phyloP scores from a whole-genome alignment of 2,329 filamentous ascomycete genomes.

The Beauveria scarabaeidicola region DNA sequence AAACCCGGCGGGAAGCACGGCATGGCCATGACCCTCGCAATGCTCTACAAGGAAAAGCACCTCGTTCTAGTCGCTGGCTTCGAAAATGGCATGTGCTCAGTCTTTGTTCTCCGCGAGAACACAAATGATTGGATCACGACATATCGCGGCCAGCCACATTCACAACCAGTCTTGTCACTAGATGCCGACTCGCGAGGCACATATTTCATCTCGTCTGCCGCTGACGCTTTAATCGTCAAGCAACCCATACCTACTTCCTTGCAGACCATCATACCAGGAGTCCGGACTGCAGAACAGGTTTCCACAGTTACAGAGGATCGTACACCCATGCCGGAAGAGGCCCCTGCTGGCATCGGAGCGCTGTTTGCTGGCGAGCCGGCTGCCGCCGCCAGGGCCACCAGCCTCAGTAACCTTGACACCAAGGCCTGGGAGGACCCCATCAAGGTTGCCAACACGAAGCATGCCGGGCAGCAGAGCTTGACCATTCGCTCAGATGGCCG shows the following conservation, averaged over 20 bases:
- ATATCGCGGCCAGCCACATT: slow-evolving; percentile 61
- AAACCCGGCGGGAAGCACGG: slow-evolving; percentile 47
- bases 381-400: slow-evolving; percentile 11
- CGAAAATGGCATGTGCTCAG: slow-evolving; percentile 70
- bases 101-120: slow-evolving; percentile 44
- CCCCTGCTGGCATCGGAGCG: not conserved
- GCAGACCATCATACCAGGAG: slow-evolving; percentile 12
- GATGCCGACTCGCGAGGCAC: slow-evolving; percentile 41
- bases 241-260: slow-evolving; percentile 51
- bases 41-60: slow-evolving; percentile 42
- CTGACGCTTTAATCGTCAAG: slow-evolving; percentile 70
- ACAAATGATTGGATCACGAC: slow-evolving; percentile 38
- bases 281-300: not conserved
- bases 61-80: slow-evolving; percentile 68
- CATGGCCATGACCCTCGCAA: slow-evolving; percentile 80
- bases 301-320: not conserved
- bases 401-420: not conserved
- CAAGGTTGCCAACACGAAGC: slow-evolving; percentile 66
- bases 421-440: slow-evolving; percentile 39
- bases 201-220: slow-evolving; percentile 70
- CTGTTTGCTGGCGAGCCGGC: not conserved
- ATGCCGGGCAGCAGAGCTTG: slow-evolving; percentile 82
- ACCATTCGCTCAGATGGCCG: slow-evolving; percentile 69
- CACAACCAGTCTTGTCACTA: slow-evolving; percentile 74
- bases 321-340: not conserved